Base-by-base conservation (phyloP, 73 alveolate genomes). In the Paraurostyla sp. region DNA sequence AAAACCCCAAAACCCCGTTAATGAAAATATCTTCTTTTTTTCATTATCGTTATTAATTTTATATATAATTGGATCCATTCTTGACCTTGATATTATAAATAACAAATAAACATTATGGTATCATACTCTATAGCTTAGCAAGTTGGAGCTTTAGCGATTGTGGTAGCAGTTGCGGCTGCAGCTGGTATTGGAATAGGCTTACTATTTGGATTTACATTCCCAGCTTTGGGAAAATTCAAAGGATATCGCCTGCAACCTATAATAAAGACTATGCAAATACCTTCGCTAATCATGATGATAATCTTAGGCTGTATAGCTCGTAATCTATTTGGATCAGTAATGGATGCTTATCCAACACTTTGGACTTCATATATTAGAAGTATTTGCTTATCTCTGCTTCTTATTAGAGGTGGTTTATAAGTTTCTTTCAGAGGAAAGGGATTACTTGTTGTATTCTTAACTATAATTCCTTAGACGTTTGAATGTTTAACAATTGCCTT, bases 261-360 rank as follows among this genome's bases (percentile, higher is more conserved):
- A 11, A 41, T 83, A 23, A 83, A 32, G 22, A 51, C 41, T 0
- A 51, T 85, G 11, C 35, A 51, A 29, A 85, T 87, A 4, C 93
- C 93, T 6, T 86, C 93, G n/a, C 78, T 87, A 4, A 71, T 87
- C 23, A 86, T 86, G 50, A 87, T 87, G 93, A 87, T 87, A 9
- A 54, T 87, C 35, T 35, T 87, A 32, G 93, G 93, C 33, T 25
- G 85, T 58, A 25, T 87, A 6, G 89, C 90, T 20, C 30, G 90
- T 25, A 87, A 87, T 36, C n/a, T 35, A 27, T 76, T 76, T 13
- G 68, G 65, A 11, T 13, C 15, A 2, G 0, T 56, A 51, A 81
- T 65, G 91, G 80, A 81, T 32, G 87, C 81, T 71, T 89, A 81
- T 41, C 87, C 87, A 27, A 84, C 63, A 11, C 35, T 4, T n/a